Conservation (phyloP, 2,329 filamentous ascomycete species). For the Pseudopithomyces chartarum region DNA sequence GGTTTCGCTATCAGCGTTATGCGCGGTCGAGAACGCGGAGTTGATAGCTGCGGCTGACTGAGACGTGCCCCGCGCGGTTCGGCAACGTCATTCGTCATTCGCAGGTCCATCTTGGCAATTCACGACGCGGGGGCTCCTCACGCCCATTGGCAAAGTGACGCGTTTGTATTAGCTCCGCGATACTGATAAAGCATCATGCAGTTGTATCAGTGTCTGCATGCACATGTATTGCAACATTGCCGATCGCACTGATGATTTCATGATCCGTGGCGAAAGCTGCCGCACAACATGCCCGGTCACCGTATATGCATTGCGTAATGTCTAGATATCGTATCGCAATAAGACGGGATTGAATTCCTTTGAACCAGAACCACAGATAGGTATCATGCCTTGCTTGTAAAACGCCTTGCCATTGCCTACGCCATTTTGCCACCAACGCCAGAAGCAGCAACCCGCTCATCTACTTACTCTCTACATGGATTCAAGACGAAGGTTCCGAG, state of each 20-base stretch:
- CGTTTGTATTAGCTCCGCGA: not conserved
- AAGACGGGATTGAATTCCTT: not conserved
- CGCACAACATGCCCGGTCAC: not conserved
- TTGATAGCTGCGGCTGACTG: constrained; percentile 31
- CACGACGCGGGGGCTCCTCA: not conserved
- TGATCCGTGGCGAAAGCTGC: not conserved
- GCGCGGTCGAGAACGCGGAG: constrained; percentile 16
- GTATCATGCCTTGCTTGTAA: constrained; percentile 3
- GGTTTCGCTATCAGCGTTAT: constrained; percentile 6
- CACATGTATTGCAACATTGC: not conserved
- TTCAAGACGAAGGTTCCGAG: constrained; percentile 50
- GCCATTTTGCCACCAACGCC: constrained; percentile 26
- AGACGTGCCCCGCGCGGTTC: constrained; percentile 23
- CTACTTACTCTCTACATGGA: not conserved
- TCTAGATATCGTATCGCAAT: not conserved
- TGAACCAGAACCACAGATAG: not conserved
- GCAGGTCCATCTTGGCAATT: not conserved
- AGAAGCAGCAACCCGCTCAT: constrained; percentile 15
- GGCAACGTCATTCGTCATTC: constrained; percentile 23
- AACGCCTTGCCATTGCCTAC: constrained; percentile 5
- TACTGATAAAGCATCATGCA: constrained; percentile 3
- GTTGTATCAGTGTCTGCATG: not conserved
- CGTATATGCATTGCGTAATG: not conserved
- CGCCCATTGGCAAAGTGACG: not conserved
- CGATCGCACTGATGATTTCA: constrained; percentile 5